Evolutionary conservation across 768 basidiomycete species (phyloP), one percentile per base, ranked within the genome.

Genomic region (Pleurotus sapidus): DNA sequence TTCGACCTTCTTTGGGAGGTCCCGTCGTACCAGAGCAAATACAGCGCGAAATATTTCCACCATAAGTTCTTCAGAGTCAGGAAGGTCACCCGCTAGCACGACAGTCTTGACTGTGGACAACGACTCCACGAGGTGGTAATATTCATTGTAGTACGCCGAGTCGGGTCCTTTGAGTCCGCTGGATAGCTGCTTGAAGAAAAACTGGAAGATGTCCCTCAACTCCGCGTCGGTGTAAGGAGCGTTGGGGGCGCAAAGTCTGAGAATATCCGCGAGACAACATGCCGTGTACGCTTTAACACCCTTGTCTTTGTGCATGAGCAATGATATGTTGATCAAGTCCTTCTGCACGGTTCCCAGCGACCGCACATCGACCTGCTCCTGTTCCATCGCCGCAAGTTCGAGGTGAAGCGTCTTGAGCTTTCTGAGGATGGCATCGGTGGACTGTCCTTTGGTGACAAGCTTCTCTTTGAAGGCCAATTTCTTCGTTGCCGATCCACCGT

Each of bases 221-320:
- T 98, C 92, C 48, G 80, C 72, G 49, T 88, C 86, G 12, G 88
- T 95, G 68, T 96, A 98, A 11, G 97, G 97, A 20, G 97, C 95
- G 70, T 98, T 94, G 1, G 97, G 97, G 1, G 97, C 97, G 69
- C 93, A 98, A 39, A 98, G 82, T 43, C 94, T 76, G 58, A 99
- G 85, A 55, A 98, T 80, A 70, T 99, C 95, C 1, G 95, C 95
- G 38, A 99, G 81, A 72, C 95, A 98, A 71, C 93, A 96, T 0
- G 94, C 94, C 3, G 90, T 84, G 64, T 91, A 95, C 0, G 95
- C 95, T 71, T 97, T 98, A 62, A 99, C 94, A 23, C 95, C 95
- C 43, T 89, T 82, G 70, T 99, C 97, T 71, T 93, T 97, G 79
- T 98, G 95, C 25, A 97, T 84, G 24, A 98, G 81, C 34, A 98